Percentiles rank a stretch among this genome's conserved stretches.
phyloP scores from a whole-genome alignment of 1,284 basidiomycete species.

The Irpex sp. region DNA sequence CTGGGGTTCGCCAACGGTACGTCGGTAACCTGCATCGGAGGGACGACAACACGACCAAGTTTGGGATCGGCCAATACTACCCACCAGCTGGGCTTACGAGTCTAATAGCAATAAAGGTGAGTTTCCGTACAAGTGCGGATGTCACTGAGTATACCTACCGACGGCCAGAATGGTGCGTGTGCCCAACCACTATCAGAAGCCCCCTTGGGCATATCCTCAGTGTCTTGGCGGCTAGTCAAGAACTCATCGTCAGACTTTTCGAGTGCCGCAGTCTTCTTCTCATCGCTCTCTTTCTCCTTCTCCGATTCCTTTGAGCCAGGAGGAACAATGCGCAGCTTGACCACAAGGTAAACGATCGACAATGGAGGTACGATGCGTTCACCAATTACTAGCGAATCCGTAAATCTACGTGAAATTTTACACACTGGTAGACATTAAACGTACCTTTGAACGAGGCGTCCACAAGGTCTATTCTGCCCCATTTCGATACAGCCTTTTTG shows the following conservation, averaged over 20 bases:
- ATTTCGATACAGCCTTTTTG: conserved; percentile 65
- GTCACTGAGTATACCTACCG: conserved; percentile 45
- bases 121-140: neutral
- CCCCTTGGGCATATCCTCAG: conserved; percentile 49
- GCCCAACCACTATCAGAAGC: conserved; percentile 57
- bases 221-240: conserved; percentile 57
- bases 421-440: conserved; percentile 16
- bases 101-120: conserved; percentile 34
- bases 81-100: conserved; percentile 89
- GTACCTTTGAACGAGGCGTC: conserved; percentile 87
- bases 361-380: conserved; percentile 88
- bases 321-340: conserved; percentile 75
- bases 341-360: conserved; percentile 84
- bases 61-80: conserved; percentile 91
- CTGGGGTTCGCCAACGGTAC: conserved; percentile 65
- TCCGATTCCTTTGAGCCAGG: conserved; percentile 41
- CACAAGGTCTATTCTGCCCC: conserved; percentile 82
- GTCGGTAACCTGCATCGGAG: conserved; percentile 82
- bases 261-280: neutral
- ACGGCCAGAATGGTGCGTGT: conserved; percentile 91
- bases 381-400: conserved; percentile 67
- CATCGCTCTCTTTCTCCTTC: conserved; percentile 43
- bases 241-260: conserved; percentile 63
- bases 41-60: conserved; percentile 85
- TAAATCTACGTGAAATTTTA: neutral